Evolutionary conservation across 2,329 filamentous ascomycete genomes (phyloP).

Genomic region (Trichoderma lentiforme): DNA sequence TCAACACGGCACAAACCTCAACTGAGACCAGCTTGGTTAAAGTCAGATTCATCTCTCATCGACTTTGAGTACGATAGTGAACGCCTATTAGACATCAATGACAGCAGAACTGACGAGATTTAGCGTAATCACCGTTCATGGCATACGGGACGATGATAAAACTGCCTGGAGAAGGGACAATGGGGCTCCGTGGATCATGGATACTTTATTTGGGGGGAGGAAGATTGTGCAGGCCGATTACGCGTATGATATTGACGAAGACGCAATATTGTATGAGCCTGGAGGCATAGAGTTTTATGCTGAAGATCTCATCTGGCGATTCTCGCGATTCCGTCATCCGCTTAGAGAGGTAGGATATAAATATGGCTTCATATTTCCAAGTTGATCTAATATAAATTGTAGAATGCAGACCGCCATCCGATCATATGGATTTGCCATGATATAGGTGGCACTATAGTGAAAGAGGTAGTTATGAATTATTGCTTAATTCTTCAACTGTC

Average conservation of each 20-base stretch:
- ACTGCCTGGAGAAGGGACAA: constrained; percentile 7
- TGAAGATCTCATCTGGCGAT: not conserved
- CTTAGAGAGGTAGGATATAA: not conserved
- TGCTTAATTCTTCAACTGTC: no score
- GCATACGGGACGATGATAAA: constrained; percentile 16
- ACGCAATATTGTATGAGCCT: not conserved
- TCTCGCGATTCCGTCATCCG: no score
- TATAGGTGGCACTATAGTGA: no score
- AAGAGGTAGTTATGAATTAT: no score
- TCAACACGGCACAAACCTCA: no score
- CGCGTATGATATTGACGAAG: not conserved
- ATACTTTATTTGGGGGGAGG: not conserved
- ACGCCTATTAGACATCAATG: no score
- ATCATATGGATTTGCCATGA: no score
- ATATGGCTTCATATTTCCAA: no score
- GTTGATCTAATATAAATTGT: no score
- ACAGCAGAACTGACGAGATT: not conserved
- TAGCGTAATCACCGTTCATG: constrained; percentile 19
- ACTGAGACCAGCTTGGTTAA: no score
- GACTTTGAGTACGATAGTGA: not conserved
- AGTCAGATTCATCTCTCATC: not conserved
- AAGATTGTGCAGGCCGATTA: not conserved
- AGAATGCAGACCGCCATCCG: no score
- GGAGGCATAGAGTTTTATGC: not conserved
- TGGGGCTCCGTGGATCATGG: not conserved